Percentiles rank a stretch among this genome's conserved stretches.
phyloP scores from a whole-genome alignment of 1,139 yeast species.

The Taphrina confusa region DNA sequence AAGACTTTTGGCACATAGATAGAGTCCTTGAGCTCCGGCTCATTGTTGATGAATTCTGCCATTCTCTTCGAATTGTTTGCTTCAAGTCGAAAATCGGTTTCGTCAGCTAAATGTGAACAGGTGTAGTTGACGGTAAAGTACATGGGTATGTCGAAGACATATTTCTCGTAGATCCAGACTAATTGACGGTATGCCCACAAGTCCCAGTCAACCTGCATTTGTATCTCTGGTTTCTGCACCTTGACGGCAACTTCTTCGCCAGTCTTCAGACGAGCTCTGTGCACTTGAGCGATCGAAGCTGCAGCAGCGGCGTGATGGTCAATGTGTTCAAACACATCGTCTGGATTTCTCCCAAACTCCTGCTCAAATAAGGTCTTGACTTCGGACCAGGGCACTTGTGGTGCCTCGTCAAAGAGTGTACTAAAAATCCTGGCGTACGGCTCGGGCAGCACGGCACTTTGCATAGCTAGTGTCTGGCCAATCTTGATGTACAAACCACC shows the following conservation, averaged over 20 bases:
- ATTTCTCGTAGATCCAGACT: slow-evolving; percentile 56
- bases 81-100: slow-evolving; percentile 64
- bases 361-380: slow-evolving; percentile 53
- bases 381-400: slow-evolving; percentile 62
- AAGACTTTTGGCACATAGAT: slow-evolving; percentile 60
- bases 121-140: slow-evolving; percentile 60
- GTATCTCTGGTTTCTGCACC: slow-evolving; percentile 65
- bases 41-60: slow-evolving; percentile 46
- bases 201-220: slow-evolving; percentile 61
- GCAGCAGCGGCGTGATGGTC: slow-evolving; percentile 64
- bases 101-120: slow-evolving; percentile 59
- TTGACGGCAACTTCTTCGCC: slow-evolving; percentile 67
- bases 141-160: slow-evolving; percentile 65
- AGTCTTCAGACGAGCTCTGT: slow-evolving; percentile 55
- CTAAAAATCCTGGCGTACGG: slow-evolving; percentile 60
- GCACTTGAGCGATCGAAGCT: slow-evolving; percentile 76
- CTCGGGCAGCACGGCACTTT: slow-evolving; percentile 65
- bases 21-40: slow-evolving; percentile 47
- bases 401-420: slow-evolving; percentile 68
- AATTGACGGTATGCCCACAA: slow-evolving; percentile 58
- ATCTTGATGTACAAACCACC: slow-evolving; percentile 74
- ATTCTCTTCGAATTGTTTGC: slow-evolving; percentile 54
- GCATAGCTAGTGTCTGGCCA: slow-evolving; percentile 76
- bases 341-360: slow-evolving; percentile 52
- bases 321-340: slow-evolving; percentile 52